Evolutionary conservation across 2,329 filamentous ascomycete genomes (phyloP), one percentile per base, ranked within the genome.

Genomic region (Dendrostoma leiphaemia): DNA sequence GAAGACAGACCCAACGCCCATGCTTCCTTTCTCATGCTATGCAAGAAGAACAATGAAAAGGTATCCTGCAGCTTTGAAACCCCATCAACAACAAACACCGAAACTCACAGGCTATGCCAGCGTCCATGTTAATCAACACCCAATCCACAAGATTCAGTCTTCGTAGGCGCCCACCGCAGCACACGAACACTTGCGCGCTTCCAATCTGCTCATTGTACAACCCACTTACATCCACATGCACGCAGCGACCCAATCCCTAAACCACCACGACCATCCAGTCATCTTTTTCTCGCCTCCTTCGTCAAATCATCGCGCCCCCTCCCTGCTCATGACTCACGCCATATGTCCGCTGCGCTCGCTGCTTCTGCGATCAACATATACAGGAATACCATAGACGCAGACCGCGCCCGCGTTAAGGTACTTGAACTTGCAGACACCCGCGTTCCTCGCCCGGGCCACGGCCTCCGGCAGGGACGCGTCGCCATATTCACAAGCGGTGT

Each of bases 331-430:
- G 21, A 43, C 26, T 48, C 26, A 26, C 21, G 28, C 34, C 24
- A 13, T 12, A 17, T 21, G 31, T 24, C 41, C 15, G 21, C 41
- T 15, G 15, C 26, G 4, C 19, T 41, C 38, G 19, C 34, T 41
- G 13, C 41, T 28, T 19, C n/a, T n/a, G n/a, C 56, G 52, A 45
- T 70, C 72, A 60, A 96, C 77, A 72, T 91, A 97, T 59, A 96
- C 90, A 28, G 94, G 94, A 67, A 99, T 88, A 15, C 94, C 94
- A 74, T 97, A 99, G 50, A 97, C 87, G 60, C 94, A 92, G 23
- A 94, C 90, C 34, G 93, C 91, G 10, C 93, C 94, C 1, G 91
- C 94, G 64, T 96, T 99, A 62, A 99, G 75, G 74, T 96, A 97
- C 67, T 83, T 83, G 73, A 99, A 83, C 62, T 90, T 85, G 72